Base-by-base conservation (phyloP, 2,329 filamentous ascomycete genomes). In the Apiospora pterosperma region DNA sequence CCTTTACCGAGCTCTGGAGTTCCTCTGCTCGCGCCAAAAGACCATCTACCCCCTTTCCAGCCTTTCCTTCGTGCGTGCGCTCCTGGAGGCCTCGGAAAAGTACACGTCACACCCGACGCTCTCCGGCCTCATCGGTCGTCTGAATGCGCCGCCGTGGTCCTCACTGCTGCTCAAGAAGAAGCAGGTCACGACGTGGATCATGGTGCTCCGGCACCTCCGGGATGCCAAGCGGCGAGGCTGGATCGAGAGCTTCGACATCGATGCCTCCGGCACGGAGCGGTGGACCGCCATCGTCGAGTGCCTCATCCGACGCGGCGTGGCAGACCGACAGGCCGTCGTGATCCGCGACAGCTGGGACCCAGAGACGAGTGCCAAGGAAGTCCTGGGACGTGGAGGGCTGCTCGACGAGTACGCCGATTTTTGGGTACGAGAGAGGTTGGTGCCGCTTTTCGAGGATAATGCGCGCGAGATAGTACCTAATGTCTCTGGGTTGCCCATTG, bases 1-100 rank as follows among this genome's bases (percentile, higher is more conserved):
- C 1, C 61, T 78, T 1, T 65, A 72, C 0, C 75, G 77, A 38
- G 76, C 76, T 1, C 72, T 71, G 1, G 76, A 78, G 42, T 76
- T 75, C 28, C 68, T 76, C 21, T 76, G 74, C 64, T 76, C 75
- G 0, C 70, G 76, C 11, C 72, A 74, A 48, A 74, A 73, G 55
- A 76, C 75, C 5, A 75, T 78, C 36, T 77, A 72, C 61, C 76
- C 76, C 0, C 68, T 75, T 2, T 78, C 76, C 0, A 69, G 72
- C 34, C 73, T 73, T 4, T 44, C 44, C 0, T 69, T 78, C 3
- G 67, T 78, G 21, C 44, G 59, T 8, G 67, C 67, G 34, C 69
- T 77, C 5, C 66, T 77, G 7, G 36, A n/a, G 1, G 63, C 64
- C 44, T 52, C 66, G 1, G 67, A 69, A 12, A 36, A 1, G 63